Base-by-base conservation (phyloP, 768 basidiomycete species). In the Tricholomella constricta region DNA sequence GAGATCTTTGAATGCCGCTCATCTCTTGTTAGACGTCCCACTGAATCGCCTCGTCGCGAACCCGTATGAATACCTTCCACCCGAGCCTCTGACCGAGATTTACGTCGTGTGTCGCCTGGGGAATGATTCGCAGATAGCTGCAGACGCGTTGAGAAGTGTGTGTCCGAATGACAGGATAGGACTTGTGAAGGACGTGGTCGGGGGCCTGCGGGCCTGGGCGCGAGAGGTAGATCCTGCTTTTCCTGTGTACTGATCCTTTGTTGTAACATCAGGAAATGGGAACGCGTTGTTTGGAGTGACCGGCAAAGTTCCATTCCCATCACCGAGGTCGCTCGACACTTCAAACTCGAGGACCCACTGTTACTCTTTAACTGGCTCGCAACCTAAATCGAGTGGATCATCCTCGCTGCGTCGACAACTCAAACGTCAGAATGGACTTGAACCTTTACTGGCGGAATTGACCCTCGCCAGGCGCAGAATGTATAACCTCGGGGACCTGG, bases 111-210 rank as follows among this genome's bases (percentile, higher is more conserved):
- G 95, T 69, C 80, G 92, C 26, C 75, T 93, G 19, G 95, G 96
- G 4, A 98, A 98, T 63, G 96, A 98, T 67, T 96, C 93, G 1
- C 91, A 93, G 66, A 80, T 91, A 17, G 96, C 94, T 26, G 94
- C 85, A 0, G 76, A 84, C 31, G 84, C 85, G 5, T 62, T 92
- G 17, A 68, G 79, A 51, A 63, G 62, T 15, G 72, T 70, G 7
- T 61, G 64, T 43, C 61, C 55, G 19, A 67, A 62, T 41, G 59
- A 63, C 12, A 62, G 46, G 2, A 54, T 64, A 6, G 44, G 54
- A 5, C 60, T 72, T 31, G 72, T 89, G 15, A 81, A 74, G 61
- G 89, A 96, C 68, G 77, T 95, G 4, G 73, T 90, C 7, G 94
- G 95, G 19, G 95, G 95, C 1, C 70, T 97, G 44, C 71, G 77